Evolutionary conservation across 495 filamentous ascomycete species (phyloP).

Genomic region (Talaromyces liani): DNA sequence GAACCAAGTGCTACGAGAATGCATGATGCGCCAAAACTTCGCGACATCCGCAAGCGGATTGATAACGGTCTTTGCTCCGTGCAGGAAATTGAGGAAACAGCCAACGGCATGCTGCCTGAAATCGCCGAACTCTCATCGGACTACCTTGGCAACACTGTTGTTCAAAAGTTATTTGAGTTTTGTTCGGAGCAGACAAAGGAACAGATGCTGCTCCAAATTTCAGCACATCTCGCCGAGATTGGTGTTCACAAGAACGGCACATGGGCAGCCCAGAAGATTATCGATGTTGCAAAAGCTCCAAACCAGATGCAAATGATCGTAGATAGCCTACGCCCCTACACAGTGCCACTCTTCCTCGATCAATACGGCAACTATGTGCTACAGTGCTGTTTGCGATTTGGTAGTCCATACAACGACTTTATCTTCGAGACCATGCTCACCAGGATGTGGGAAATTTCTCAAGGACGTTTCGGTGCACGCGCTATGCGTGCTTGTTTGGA

Average conservation of each 20-base stretch:
- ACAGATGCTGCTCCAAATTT: constrained; percentile 81
- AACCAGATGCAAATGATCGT: constrained; percentile 80
- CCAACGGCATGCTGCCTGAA: constrained; percentile 87
- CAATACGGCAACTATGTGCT: constrained; percentile 98
- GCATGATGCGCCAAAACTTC: constrained; percentile 90
- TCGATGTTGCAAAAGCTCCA: constrained; percentile 83
- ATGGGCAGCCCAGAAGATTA: constrained; percentile 99
- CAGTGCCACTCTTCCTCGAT: constrained; percentile 85
- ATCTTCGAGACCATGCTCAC: constrained; percentile 97
- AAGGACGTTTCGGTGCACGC: constrained; percentile 88
- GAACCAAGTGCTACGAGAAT: constrained; percentile 87
- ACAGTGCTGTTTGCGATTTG: constrained; percentile 91
- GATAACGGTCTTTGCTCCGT: constrained; percentile 84
- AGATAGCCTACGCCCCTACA: constrained; percentile 74
- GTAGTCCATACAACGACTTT: constrained; percentile 81
- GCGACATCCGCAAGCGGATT: constrained; percentile 94
- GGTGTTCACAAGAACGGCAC: constrained; percentile 98
- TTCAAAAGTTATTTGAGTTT: constrained; percentile 95
- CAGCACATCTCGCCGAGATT: constrained; percentile 90
- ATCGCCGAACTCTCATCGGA: constrained; percentile 91
- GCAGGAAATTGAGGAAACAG: constrained; percentile 86
- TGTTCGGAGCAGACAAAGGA: constrained; percentile 87
- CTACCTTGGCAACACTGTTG: constrained; percentile 98
- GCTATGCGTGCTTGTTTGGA: constrained; percentile 97
- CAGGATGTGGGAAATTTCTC: constrained; percentile 88